phyloP scores from a whole-genome alignment of 257 asterid species.

The Nicotiana otophora region DNA sequence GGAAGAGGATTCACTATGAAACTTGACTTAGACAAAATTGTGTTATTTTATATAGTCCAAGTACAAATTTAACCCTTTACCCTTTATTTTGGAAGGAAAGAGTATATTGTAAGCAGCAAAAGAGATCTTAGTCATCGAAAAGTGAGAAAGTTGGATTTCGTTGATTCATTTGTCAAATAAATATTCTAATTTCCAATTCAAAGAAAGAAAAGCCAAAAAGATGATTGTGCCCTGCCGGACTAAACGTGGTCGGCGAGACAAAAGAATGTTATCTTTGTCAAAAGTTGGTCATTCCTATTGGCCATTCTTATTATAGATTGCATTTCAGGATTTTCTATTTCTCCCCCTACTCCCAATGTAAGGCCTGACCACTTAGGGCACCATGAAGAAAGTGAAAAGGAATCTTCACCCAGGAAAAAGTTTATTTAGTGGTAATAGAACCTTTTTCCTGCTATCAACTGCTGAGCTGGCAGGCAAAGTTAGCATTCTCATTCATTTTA shows the following conservation, averaged over 20 bases:
- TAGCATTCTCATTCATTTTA: not conserved
- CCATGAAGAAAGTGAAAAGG: not conserved
- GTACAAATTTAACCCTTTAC: no score
- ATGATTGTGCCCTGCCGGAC: not conserved
- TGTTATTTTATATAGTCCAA: no score
- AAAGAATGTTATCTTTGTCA: slow-evolving; percentile 39
- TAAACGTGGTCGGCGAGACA: slow-evolving; percentile 35
- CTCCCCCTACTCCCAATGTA: slow-evolving; percentile 19
- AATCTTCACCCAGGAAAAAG: not conserved
- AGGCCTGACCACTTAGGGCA: not conserved
- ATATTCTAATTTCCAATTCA: not conserved
- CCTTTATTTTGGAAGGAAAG: not conserved
- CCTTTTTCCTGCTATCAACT: not conserved
- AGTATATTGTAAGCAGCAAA: not conserved
- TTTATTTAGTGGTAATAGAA: not conserved
- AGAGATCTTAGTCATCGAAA: not conserved
- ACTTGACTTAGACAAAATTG: no score
- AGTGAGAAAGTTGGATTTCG: not conserved
- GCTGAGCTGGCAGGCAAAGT: not conserved
- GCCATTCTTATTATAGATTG: slow-evolving; percentile 4
- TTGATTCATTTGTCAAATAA: slow-evolving; percentile 5
- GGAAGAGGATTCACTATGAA: no score
- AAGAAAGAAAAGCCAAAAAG: not conserved
- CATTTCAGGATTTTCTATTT: not conserved
- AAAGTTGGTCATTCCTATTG: slow-evolving; percentile 28